Conservation (phyloP, 768 basidiomycete species). For the Solioccasus polychromus region DNA sequence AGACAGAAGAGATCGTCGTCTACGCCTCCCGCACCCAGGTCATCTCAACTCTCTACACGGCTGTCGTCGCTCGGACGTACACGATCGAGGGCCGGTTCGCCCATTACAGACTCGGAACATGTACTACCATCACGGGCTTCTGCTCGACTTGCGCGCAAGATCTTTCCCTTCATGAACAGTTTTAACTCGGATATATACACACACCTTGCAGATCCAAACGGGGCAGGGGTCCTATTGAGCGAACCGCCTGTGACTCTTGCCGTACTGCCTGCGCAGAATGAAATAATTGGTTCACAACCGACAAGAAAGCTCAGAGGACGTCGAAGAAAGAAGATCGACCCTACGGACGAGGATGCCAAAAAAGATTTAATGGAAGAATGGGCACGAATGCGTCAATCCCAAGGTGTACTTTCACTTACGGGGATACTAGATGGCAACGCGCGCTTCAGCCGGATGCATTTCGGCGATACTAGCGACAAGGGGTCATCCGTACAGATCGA, state of each 20-base stretch:
- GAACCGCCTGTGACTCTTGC: slow-evolving; percentile 4
- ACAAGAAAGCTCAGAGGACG: slow-evolving; percentile 14
- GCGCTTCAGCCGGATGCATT: background rate
- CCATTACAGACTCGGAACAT: slow-evolving; percentile 3
- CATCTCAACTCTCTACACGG: slow-evolving; percentile 11
- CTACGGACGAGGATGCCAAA: slow-evolving; percentile 22
- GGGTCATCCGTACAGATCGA: background rate
- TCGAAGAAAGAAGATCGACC: slow-evolving; percentile 10
- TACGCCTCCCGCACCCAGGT: slow-evolving; percentile 10
- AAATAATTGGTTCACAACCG: slow-evolving; percentile 1
- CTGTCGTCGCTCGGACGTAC: slow-evolving; percentile 12
- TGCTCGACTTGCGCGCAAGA: slow-evolving; percentile 20
- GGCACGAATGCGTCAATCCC: slow-evolving; percentile 29
- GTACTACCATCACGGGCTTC: slow-evolving; percentile 15
- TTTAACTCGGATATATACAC: slow-evolving; percentile 28
- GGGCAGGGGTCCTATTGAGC: slow-evolving; percentile 6
- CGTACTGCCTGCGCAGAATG: background rate
- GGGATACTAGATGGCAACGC: slow-evolving; percentile 6
- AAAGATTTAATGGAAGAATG: slow-evolving; percentile 29
- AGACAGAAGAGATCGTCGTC: slow-evolving; percentile 21
- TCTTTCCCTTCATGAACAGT: slow-evolving; percentile 11
- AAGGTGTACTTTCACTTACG: slow-evolving; percentile 19
- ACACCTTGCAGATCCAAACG: slow-evolving; percentile 24
- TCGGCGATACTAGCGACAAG: background rate
- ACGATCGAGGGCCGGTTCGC: slow-evolving; percentile 19